Evolutionary conservation across 169 alveolate genomes (phyloP).

Genomic region (Eimeria acervulina): DNA sequence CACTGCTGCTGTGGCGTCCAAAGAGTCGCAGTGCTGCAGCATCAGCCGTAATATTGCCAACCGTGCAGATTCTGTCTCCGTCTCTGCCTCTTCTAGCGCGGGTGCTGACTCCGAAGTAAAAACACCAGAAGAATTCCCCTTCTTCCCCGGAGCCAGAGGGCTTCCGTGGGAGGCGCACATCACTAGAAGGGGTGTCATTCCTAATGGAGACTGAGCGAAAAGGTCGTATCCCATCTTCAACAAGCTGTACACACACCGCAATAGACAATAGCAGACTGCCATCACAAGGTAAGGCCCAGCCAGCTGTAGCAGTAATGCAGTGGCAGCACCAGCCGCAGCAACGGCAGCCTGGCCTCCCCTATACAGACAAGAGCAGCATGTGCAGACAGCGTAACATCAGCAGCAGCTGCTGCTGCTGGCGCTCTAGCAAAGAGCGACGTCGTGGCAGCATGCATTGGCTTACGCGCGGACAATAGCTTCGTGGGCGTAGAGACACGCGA

Average conservation of each 20-base stretch:
- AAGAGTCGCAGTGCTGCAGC: conserved; percentile 43
- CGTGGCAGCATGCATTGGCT: not conserved
- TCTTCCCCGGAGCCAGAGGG: not conserved
- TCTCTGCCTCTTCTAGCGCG: not conserved
- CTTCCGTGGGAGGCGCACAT: conserved; percentile 80
- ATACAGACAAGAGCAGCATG: not conserved
- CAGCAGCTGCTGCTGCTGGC: not conserved
- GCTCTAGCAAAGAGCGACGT: not conserved
- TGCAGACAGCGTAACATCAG: not conserved
- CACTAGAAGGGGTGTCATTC: conserved; percentile 89
- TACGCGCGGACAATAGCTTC: conserved; percentile 57
- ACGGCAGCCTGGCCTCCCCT: not conserved
- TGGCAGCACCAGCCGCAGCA: not conserved
- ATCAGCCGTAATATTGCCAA: conserved; percentile 7
- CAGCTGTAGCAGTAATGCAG: not conserved
- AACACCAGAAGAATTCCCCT: not conserved
- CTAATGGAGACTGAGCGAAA: conserved; percentile 85
- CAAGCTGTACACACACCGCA: conserved; percentile 56
- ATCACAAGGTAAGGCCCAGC: not conserved
- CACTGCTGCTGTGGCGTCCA: not conserved
- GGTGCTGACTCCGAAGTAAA: not conserved
- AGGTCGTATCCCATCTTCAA: conserved; percentile 76
- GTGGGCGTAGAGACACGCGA: conserved; percentile 58
- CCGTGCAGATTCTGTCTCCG: conserved; percentile 18
- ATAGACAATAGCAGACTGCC: not conserved